These are phyloP conservation scores for Fragaria vesca DNA, from an alignment of 306 rosid genomes.

Conservation along the genomic window DNA sequence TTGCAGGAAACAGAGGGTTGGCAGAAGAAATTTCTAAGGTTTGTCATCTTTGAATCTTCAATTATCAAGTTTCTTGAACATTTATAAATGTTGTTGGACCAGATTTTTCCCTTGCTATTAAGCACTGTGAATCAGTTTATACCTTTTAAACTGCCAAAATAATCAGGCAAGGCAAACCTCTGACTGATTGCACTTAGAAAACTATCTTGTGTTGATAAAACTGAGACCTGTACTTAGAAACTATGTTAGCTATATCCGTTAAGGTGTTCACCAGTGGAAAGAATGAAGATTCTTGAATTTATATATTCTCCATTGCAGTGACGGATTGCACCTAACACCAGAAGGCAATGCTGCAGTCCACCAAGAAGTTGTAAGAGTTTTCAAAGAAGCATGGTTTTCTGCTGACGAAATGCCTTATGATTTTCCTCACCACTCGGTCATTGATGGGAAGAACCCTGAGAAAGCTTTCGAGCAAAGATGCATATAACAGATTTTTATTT, in stretches of 20 bases:
- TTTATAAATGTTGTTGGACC: constrained; percentile 7
- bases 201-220: not conserved
- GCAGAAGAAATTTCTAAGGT: constrained; percentile 83
- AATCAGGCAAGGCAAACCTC: not conserved
- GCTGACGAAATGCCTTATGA: constrained; percentile 68
- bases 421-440: constrained; percentile 78
- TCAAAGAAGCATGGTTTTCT: constrained; percentile 43
- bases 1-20: constrained; percentile 91
- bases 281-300: not conserved
- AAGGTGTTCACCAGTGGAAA: constrained; percentile 7
- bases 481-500: constrained; percentile 22
- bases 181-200: not conserved
- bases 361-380: constrained; percentile 41
- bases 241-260: not conserved
- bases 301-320: constrained; percentile 41
- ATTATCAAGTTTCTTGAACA: not conserved
- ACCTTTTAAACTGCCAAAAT: not conserved
- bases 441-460: constrained; percentile 62
- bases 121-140: not conserved
- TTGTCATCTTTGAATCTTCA: constrained; percentile 25
- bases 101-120: not conserved
- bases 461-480: constrained; percentile 57
- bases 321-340: constrained; percentile 84
- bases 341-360: constrained; percentile 69
- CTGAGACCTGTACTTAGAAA: not conserved